Percentiles rank a stretch among this genome's conserved stretches.
Evolutionary conservation across 805 yeast species (phyloP).

Genomic region (Ogataea paraovalis): DNA sequence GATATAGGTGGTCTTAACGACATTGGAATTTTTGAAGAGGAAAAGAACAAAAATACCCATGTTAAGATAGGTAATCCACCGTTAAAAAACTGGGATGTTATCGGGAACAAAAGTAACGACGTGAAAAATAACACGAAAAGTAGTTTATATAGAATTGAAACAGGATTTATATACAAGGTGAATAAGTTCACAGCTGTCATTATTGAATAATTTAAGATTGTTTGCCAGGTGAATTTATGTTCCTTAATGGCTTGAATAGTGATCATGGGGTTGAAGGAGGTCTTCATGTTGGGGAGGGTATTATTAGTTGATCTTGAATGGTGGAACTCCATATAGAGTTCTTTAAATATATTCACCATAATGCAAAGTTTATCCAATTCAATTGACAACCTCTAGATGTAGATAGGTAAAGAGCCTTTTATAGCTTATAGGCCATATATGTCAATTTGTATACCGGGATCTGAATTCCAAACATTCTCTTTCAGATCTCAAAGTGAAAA

Average conservation of each 20-base stretch:
- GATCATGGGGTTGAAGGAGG: constrained; percentile 10
- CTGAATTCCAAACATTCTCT: too few relatives aligned
- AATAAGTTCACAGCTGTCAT: constrained; percentile 19
- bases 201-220: constrained; percentile 16
- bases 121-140: constrained; percentile 9
- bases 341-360: constrained; percentile 7
- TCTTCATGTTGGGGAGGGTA: constrained; percentile 11
- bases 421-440: too few relatives aligned
- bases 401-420: too few relatives aligned
- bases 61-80: constrained; percentile 80
- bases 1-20: constrained; percentile 78
- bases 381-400: too few relatives aligned
- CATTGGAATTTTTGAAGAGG: constrained; percentile 70
- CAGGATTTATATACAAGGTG: constrained; percentile 23
- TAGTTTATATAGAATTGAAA: constrained; percentile 15
- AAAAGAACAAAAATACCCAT: constrained; percentile 83
- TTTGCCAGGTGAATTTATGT: constrained; percentile 4
- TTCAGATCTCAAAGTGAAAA: background rate
- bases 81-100: constrained; percentile 80
- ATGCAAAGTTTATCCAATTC: background rate
- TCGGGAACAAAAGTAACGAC: constrained; percentile 53
- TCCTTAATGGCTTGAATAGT: constrained; percentile 7
- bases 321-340: constrained; percentile 12
- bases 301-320: constrained; percentile 10
- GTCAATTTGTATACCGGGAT: too few relatives aligned